A percentile compares a stretch with the other conserved stretches of the same genome.
phyloP scores from a whole-genome alignment of 2,329 filamentous ascomycete genomes.

The Xylaria sp. region DNA sequence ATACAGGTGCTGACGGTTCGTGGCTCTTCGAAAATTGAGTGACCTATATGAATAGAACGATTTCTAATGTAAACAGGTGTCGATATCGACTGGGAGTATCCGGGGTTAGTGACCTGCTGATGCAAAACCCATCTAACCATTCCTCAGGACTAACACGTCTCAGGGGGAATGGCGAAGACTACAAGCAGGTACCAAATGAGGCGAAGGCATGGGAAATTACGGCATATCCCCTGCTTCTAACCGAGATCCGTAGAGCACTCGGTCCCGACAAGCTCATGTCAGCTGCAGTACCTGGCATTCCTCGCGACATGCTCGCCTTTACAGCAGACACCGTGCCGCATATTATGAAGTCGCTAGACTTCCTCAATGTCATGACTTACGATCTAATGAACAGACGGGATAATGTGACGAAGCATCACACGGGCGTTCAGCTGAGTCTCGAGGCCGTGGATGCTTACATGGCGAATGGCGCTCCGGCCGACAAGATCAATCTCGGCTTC shows the following conservation, averaged over 20 bases:
- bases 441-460: constrained; percentile 68
- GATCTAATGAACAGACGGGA: constrained; percentile 80
- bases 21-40: background rate
- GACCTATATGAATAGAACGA: background rate
- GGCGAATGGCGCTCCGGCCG: constrained; percentile 61
- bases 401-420: constrained; percentile 71
- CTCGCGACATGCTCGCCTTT: constrained; percentile 75
- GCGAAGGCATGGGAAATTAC: constrained; percentile 68
- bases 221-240: constrained; percentile 69
- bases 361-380: constrained; percentile 77
- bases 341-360: constrained; percentile 70
- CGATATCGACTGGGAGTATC: constrained; percentile 75
- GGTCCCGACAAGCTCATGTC: constrained; percentile 69
- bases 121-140: background rate
- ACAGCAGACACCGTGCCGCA: constrained; percentile 64
- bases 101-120: constrained; percentile 38
- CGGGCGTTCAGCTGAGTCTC: constrained; percentile 64
- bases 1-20: constrained; percentile 67
- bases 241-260: constrained; percentile 66
- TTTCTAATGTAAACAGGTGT: constrained; percentile 43
- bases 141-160: constrained; percentile 35
- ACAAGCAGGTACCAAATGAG: constrained; percentile 69
- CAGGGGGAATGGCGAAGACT: constrained; percentile 75
- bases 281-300: constrained; percentile 71
- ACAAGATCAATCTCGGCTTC: constrained; percentile 72